These are phyloP conservation scores for Clitocybe nebularis DNA, from an alignment of 1,284 basidiomycete genomes.

Conservation along the genomic window DNA sequence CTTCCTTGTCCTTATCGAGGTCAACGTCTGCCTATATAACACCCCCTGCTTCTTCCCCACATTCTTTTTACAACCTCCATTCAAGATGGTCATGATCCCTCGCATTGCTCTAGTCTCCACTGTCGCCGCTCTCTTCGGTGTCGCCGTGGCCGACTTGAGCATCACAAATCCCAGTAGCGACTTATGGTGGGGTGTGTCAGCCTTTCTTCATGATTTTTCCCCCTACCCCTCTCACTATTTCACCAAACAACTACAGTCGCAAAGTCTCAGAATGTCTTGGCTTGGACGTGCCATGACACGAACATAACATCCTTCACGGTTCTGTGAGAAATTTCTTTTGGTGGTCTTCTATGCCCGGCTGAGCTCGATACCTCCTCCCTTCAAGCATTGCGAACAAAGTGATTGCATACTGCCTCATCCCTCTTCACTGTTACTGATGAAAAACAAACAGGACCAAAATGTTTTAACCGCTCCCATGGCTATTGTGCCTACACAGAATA, in stretches of 20 bases:
- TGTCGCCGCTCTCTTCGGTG: background rate
- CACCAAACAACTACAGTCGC: conserved; percentile 25
- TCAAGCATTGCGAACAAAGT: conserved; percentile 22
- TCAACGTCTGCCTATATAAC: background rate
- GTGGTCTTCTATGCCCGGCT: background rate
- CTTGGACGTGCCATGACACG: conserved; percentile 32
- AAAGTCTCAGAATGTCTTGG: conserved; percentile 30
- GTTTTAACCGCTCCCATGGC: conserved; percentile 27
- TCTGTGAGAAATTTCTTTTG: conserved; percentile 25
- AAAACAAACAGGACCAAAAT: conserved; percentile 18
- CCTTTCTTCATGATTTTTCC: conserved; percentile 8
- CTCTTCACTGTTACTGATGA: background rate
- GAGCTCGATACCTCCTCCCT: conserved; percentile 4
- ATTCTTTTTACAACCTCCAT: background rate
- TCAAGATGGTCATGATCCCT: background rate
- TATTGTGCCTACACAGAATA: conserved; percentile 46
- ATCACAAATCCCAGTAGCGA: background rate
- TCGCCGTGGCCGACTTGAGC: background rate
- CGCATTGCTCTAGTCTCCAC: background rate
- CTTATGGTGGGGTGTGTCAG: conserved; percentile 1
- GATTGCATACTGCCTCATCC: conserved; percentile 3
- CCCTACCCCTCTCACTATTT: background rate
- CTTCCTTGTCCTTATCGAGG: background rate
- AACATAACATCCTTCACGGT: conserved; percentile 26
- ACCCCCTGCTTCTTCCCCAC: background rate